Evolutionary conservation across 2,329 filamentous ascomycete genomes (phyloP), one percentile per base, ranked within the genome.

Genomic region (Calonectria henricotiae): DNA sequence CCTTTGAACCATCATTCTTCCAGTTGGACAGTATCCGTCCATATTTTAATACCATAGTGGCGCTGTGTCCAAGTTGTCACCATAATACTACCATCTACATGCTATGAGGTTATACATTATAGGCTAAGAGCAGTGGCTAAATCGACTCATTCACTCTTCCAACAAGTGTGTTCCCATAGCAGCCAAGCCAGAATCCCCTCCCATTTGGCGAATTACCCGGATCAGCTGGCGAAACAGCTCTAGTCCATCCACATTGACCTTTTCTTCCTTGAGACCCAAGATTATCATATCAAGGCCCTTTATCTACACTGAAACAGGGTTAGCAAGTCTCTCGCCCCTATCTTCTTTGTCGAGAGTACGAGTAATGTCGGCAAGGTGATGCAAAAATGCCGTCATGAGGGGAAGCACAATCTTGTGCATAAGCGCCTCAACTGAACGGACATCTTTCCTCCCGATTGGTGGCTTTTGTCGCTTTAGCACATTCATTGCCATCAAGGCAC

Each of bases 211-310:
- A 39, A 58, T 58, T 39, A 58, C 51, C 35, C 35, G 32, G 12
- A 39, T 58, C 51, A 58, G 20, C 35, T 58, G 35, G 20, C 32
- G 32, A 39, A 58, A 58, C 12, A 58, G 32, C 32, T 58, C 32
- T 3, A 39, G 51, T 4, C 51, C 51, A 58, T 58, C n/a, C 13
- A 32, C 5, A 27, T 55, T 58, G 32, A 58, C 35, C 32, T 58
- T 58, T 27, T 39, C 35, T 17, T 58, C 12, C 20, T 27, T 39
- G 20, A 39, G 32, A 13, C 32, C 51, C 20, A 58, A 25, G 20
- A 58, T 39, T 6, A 58, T 58, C 20, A 32, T 58, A 5, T 58
- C 51, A 6, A 58, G 51, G 11, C 51, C 51, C 51, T 58, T 58
- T 20, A 58, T 39, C 8, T 58, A 32, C 51, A 58, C 39, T 3